Conservation (phyloP, 202 grass and related monocot genomes). For the Carex arenaria region DNA sequence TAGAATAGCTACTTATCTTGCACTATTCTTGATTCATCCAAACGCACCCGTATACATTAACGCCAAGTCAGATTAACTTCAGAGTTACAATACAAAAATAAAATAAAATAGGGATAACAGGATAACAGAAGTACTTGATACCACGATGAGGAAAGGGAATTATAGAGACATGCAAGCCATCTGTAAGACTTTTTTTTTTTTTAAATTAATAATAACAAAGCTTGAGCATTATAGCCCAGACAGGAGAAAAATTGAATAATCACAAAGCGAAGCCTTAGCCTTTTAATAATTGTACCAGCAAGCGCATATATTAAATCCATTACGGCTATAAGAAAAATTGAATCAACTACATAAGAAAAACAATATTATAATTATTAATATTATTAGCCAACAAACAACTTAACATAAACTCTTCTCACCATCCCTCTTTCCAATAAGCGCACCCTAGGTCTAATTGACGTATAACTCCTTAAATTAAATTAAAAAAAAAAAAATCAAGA, state of each 20-base stretch:
- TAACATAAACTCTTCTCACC: background rate
- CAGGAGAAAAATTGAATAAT: background rate
- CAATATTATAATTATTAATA: constrained; percentile 11
- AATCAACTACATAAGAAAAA: background rate
- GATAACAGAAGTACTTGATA: background rate
- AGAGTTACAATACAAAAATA: too few relatives aligned
- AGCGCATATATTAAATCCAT: background rate
- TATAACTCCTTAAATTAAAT: background rate
- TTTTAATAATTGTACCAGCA: background rate
- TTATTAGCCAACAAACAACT: background rate
- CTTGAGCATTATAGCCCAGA: background rate
- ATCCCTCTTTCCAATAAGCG: background rate
- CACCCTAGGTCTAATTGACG: background rate
- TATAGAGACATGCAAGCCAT: background rate
- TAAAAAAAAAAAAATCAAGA: background rate
- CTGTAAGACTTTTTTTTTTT: too few relatives aligned
- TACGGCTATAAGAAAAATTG: background rate
- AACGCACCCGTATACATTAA: too few relatives aligned
- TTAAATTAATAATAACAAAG: background rate
- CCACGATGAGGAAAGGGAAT: background rate
- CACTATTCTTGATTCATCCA: too few relatives aligned
- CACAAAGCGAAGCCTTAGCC: background rate
- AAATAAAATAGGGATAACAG: background rate
- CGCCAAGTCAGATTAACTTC: too few relatives aligned
- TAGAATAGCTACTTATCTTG: too few relatives aligned